phyloP scores from a whole-genome alignment of 768 basidiomycete genomes.

The Leccinum broughii region DNA sequence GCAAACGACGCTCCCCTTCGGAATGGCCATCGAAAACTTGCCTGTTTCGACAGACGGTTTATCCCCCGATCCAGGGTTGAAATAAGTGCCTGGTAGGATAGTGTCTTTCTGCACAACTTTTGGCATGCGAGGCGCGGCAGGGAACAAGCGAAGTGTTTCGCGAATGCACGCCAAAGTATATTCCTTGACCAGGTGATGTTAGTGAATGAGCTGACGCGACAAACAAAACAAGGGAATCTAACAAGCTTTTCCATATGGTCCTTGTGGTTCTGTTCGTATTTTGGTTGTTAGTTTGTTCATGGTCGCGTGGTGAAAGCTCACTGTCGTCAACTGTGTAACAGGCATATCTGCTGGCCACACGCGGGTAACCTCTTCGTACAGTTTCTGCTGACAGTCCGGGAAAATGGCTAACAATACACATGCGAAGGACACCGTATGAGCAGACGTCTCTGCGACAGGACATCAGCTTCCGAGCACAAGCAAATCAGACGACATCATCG shows the following conservation, averaged over 20 bases:
- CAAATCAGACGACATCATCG: background rate
- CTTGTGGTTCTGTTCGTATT: constrained; percentile 38
- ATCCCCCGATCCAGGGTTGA: constrained; percentile 27
- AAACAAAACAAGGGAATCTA: background rate
- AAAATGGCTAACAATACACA: constrained; percentile 48
- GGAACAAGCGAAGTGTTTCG: constrained; percentile 47
- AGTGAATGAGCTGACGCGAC: background rate
- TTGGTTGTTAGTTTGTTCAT: background rate
- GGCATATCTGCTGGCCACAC: constrained; percentile 43
- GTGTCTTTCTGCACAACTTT: constrained; percentile 40
- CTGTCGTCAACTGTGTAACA: constrained; percentile 25
- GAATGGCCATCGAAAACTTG: constrained; percentile 37
- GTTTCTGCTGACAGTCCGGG: constrained; percentile 47
- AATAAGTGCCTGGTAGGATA: constrained; percentile 35
- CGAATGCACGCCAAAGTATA: constrained; percentile 45
- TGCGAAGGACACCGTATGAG: constrained; percentile 46
- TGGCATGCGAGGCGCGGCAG: constrained; percentile 37
- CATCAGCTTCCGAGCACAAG: constrained; percentile 5
- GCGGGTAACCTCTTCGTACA: constrained; percentile 41
- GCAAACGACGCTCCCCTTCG: constrained; percentile 39
- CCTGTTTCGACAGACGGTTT: constrained; percentile 24
- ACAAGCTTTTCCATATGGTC: constrained; percentile 41
- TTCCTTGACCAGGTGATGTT: constrained; percentile 30
- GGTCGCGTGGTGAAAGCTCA: constrained; percentile 18
- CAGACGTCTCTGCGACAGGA: constrained; percentile 44